Evolutionary conservation across 305 asterid genomes (phyloP).

Genomic region (Withania somnifera): DNA sequence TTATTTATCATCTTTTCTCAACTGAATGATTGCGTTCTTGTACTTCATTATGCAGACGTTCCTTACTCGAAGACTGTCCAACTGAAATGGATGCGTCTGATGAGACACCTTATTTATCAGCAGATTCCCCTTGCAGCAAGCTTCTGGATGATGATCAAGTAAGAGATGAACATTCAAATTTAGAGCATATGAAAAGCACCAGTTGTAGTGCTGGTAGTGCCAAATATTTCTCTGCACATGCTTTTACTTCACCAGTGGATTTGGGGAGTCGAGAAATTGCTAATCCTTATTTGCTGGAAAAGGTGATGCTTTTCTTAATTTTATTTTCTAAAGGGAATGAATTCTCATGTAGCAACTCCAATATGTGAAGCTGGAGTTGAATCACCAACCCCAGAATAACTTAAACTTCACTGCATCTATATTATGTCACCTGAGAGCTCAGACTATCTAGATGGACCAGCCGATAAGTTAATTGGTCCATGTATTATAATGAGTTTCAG

Average conservation of each 20-base stretch:
- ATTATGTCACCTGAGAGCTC: slow-evolving; percentile 1
- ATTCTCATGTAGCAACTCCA: not conserved
- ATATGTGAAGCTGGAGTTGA: slow-evolving; percentile 3
- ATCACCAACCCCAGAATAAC: slow-evolving; percentile 3
- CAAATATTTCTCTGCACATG: not conserved
- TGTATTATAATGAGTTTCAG: not conserved
- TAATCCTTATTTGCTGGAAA: slow-evolving; percentile 7
- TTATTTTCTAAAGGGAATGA: not conserved
- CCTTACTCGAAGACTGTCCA: slow-evolving; percentile 21
- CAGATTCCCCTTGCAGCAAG: slow-evolving; percentile 8
- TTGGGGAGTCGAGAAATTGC: slow-evolving; percentile 1
- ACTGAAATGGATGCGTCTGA: slow-evolving; percentile 11
- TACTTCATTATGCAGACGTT: slow-evolving; percentile 19
- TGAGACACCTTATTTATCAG: slow-evolving; percentile 7
- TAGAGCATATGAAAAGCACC: slow-evolving; percentile 4
- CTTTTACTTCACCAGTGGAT: slow-evolving; percentile 1
- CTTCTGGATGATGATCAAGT: slow-evolving; percentile 9
- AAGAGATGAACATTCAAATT: not conserved
- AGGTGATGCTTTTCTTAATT: slow-evolving; percentile 17
- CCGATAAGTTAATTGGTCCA: not conserved
- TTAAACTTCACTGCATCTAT: not conserved
- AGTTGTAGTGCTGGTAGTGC: slow-evolving; percentile 3
- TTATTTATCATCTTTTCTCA: not conserved
- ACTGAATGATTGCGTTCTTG: not conserved
- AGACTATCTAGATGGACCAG: not conserved